phyloP scores from a whole-genome alignment of 164 flowering plant genomes.

The Chimonanthus praecox region DNA sequence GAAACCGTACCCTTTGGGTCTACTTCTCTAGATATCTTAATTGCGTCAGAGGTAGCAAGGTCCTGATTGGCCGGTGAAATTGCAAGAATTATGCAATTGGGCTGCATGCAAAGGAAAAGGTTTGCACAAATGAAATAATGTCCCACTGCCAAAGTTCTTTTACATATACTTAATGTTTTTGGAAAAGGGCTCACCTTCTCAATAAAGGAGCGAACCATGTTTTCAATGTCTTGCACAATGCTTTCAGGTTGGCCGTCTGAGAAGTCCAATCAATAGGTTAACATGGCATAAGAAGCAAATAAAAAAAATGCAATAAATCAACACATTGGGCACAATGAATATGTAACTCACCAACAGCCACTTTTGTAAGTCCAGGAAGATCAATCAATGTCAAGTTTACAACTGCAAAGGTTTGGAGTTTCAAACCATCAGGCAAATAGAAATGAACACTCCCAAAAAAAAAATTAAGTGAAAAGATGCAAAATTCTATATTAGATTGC shows the following conservation, averaged over 20 bases:
- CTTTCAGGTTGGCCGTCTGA: constrained; percentile 76
- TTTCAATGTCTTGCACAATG: constrained; percentile 75
- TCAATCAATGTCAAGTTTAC: constrained; percentile 94
- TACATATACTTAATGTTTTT: background rate
- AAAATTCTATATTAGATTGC: background rate
- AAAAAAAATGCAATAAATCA: background rate
- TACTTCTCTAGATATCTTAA: constrained; percentile 89
- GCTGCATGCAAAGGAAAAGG: constrained; percentile 47
- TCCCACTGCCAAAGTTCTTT: background rate
- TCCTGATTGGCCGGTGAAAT: constrained; percentile 98
- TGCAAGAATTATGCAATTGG: constrained; percentile 85
- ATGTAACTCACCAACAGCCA: constrained; percentile 82
- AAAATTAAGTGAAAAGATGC: background rate
- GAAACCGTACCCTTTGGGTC: constrained; percentile 70
- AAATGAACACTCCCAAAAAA: background rate
- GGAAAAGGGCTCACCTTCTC: constrained; percentile 51
- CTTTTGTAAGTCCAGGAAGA: constrained; percentile 99
- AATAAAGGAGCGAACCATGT: constrained; percentile 81
- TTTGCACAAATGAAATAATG: background rate
- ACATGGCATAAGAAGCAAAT: background rate
- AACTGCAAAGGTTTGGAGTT: constrained; percentile 39
- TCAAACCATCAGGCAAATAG: constrained; percentile 8
- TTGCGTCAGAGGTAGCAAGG: constrained; percentile 99
- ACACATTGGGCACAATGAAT: background rate
- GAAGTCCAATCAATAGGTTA: constrained; percentile 9